These are phyloP conservation scores for Nemania abortiva DNA, from an alignment of 2,329 filamentous ascomycete genomes.

Conservation along the genomic window DNA sequence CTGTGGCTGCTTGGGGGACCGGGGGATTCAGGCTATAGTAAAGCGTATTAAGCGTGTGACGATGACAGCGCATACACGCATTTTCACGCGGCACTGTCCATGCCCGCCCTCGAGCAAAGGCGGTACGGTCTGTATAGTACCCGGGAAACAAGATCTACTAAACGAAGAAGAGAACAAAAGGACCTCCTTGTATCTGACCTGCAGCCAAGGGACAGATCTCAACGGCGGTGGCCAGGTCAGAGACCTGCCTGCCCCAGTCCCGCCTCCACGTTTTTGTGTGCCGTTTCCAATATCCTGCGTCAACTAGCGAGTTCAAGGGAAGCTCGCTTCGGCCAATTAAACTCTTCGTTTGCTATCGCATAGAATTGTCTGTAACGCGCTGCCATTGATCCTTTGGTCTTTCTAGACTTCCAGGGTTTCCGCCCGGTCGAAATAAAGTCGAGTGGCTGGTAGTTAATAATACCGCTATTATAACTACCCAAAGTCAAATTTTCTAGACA, in stretches of 20 bases:
- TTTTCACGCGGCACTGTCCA: conserved; percentile 34
- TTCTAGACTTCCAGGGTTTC: conserved; percentile 17
- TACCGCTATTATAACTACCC: conserved; percentile 28
- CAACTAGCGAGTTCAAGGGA: conserved; percentile 28
- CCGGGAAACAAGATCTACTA: conserved; percentile 27
- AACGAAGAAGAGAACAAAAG: conserved; percentile 9
- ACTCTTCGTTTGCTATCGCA: conserved; percentile 22
- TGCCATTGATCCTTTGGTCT: conserved; percentile 17
- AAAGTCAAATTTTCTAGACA: conserved; percentile 18
- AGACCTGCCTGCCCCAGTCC: conserved; percentile 35
- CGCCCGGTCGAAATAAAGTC: conserved; percentile 23
- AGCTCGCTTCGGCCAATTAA: conserved; percentile 26
- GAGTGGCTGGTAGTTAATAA: conserved; percentile 37
- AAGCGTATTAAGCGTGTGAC: conserved; percentile 50
- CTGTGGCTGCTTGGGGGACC: conserved; percentile 37
- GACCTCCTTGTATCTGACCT: conserved; percentile 31
- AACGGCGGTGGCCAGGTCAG: conserved; percentile 37
- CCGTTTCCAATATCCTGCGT: conserved; percentile 34
- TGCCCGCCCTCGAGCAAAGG: conserved; percentile 21
- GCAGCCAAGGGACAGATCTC: conserved; percentile 38
- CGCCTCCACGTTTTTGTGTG: conserved; percentile 42
- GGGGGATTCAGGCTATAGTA: conserved; percentile 44
- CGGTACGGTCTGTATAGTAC: conserved; percentile 21
- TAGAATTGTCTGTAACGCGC: conserved; percentile 30
- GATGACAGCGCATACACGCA: conserved; percentile 51